Evolutionary conservation across 1,284 basidiomycete genomes (phyloP), one percentile per base, ranked within the genome.

Genomic region (Pholiota adiposa): DNA sequence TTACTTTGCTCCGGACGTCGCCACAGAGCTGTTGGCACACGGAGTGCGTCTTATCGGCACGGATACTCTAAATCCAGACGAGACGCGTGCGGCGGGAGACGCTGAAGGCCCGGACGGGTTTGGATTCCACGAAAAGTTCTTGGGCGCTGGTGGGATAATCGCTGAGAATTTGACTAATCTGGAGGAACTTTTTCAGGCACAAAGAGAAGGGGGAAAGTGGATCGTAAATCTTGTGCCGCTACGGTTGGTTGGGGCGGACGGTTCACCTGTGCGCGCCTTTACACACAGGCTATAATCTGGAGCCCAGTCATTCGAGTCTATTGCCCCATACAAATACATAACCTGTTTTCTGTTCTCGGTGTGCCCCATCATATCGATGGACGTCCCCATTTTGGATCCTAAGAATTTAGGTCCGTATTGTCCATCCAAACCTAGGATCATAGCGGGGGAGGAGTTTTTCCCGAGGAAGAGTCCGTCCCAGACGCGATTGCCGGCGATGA

Each of bases 131-230:
- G 74, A 84, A 43, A 74, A 73, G 1, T 70, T 90, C 6, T 77
- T 92, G 7, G 84, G 84, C 23, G 76, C 75, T 0, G 87, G 83
- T 0, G 79, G 80, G 1, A 65, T 89, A 7, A 86, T 91, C 58
- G 87, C 81, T n/a, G 89, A 90, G 74, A 91, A 90, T 60, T 64
- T 91, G 64, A 82, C 77, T 27, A 85, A 82, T 65, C 70, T 86
- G 62, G 77, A 74, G 19, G 65, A 68, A 21, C 70, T 85, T 19
- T 43, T 63, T 19, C 52, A 56, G 40, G 65, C 51, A 7, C 54
- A 60, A 36, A 54, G 48, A 31, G 52, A 40, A 12, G 63, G 54
- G 9, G 67, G 69, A n/a, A 73, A 78, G 12, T 79, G 78, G 62
- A 75, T 80, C 56, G 80, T 88, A 21, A 83, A 78, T 59, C 65